These are phyloP conservation scores for Panicum miliaceum DNA, from an alignment of 176 grass and related monocot genomes.

Conservation along the genomic window DNA sequence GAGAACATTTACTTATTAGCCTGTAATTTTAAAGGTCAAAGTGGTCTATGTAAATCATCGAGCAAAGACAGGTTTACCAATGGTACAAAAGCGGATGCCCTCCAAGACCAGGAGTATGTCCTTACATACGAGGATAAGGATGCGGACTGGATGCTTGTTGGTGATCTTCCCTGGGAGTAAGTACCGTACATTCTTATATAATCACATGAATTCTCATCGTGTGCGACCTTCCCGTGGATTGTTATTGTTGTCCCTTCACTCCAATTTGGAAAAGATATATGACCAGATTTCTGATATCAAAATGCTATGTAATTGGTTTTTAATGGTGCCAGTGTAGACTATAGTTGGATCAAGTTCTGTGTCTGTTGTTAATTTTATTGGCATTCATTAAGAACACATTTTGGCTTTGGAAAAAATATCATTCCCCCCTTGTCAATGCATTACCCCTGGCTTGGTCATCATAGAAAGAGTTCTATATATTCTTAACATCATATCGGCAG, in stretches of 20 bases:
- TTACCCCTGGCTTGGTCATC: background rate
- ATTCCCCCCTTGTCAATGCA: background rate
- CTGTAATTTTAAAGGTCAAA: constrained; percentile 55
- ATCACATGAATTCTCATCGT: background rate
- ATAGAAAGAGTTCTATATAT: background rate
- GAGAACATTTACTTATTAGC: background rate
- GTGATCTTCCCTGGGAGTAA: constrained; percentile 86
- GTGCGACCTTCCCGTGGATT: background rate
- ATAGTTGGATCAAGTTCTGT: background rate
- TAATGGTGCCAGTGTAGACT: background rate
- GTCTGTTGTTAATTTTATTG: background rate
- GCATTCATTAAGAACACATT: background rate
- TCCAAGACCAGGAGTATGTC: constrained; percentile 72
- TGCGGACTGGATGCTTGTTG: constrained; percentile 83
- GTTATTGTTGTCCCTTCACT: background rate
- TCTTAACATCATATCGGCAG: background rate
- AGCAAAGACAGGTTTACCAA: constrained; percentile 52
- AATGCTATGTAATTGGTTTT: background rate
- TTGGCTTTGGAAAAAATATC: background rate
- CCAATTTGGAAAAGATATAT: background rate
- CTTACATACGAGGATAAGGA: constrained; percentile 85
- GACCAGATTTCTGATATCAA: background rate
- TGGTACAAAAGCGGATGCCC: constrained; percentile 54
- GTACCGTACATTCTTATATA: constrained; percentile 25
- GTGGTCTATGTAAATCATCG: constrained; percentile 38